These are phyloP conservation scores for Neonectria punicea DNA, from an alignment of 2,329 filamentous ascomycete species.

Conservation along the genomic window DNA sequence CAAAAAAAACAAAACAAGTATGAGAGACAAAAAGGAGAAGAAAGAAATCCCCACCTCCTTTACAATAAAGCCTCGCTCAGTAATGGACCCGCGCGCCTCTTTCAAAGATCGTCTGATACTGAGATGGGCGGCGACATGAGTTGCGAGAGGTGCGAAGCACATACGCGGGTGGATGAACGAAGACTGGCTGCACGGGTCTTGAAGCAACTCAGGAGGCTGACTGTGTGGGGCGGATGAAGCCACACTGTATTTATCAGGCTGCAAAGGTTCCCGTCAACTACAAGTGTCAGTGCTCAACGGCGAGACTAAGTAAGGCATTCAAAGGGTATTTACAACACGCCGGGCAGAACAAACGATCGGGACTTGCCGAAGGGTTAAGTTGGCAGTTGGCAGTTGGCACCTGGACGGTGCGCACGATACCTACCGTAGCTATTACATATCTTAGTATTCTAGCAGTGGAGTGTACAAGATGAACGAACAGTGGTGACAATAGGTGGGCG, in stretches of 20 bases:
- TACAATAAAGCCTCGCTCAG: not conserved
- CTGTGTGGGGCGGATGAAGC: constrained; percentile 10
- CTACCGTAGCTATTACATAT: no score
- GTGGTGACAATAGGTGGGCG: not conserved
- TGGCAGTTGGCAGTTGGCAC: not conserved
- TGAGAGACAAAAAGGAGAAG: not conserved
- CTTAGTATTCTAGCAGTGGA: no score
- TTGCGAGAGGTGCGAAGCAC: not conserved
- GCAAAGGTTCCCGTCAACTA: not conserved
- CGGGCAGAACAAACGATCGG: not conserved
- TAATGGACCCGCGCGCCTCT: not conserved
- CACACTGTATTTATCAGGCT: constrained; percentile 9
- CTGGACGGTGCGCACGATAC: not conserved
- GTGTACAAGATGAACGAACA: not conserved
- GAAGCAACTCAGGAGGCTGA: not conserved
- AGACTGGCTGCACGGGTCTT: constrained; percentile 4
- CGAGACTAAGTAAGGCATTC: not conserved
- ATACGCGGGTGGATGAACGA: constrained; percentile 6
- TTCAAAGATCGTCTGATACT: constrained; percentile 3
- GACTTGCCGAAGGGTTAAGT: constrained; percentile 2
- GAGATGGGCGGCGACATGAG: not conserved
- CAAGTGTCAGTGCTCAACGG: not conserved
- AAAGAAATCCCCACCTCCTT: not conserved
- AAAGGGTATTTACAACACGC: not conserved
- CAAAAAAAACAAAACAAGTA: constrained; percentile 7